Percentiles rank a stretch among this genome's conserved stretches.
These are phyloP conservation scores for Rhizophagus sp. DNA, from an alignment of 192 early-diverging fungal species.

Conservation along the genomic window DNA sequence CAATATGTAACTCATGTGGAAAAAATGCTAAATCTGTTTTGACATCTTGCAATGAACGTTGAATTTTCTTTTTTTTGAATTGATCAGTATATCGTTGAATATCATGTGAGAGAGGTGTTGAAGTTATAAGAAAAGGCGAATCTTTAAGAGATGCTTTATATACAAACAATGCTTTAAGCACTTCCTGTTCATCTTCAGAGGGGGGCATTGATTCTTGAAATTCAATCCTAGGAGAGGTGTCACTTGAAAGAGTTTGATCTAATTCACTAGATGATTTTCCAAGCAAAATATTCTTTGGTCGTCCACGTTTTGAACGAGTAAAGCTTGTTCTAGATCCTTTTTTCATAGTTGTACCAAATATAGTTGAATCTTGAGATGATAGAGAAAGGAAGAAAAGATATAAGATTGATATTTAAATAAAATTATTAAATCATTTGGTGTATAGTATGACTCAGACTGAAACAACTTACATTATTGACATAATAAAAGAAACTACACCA, in stretches of 20 bases:
- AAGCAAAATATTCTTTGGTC: too few species aligned
- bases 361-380: too few species aligned
- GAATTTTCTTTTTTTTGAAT: neutral
- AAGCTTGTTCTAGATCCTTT: too few species aligned
- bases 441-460: too few species aligned
- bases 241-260: neutral
- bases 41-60: slow-evolving; percentile 2
- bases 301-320: too few species aligned
- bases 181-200: neutral
- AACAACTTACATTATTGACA: too few species aligned
- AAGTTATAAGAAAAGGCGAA: neutral
- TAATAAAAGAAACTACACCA: too few species aligned
- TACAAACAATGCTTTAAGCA: neutral
- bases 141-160: slow-evolving; percentile 15
- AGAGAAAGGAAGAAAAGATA: too few species aligned
- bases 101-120: neutral
- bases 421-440: too few species aligned
- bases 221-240: neutral
- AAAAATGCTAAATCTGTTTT: slow-evolving; percentile 14
- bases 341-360: too few species aligned
- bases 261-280: neutral
- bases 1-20: neutral
- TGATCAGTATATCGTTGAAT: slow-evolving; percentile 17
- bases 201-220: neutral
- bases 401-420: too few species aligned